Evolutionary conservation across 148 eudicot genomes (phyloP), one percentile per base, ranked within the genome.

Genomic region (Amaranthus palmeri): DNA sequence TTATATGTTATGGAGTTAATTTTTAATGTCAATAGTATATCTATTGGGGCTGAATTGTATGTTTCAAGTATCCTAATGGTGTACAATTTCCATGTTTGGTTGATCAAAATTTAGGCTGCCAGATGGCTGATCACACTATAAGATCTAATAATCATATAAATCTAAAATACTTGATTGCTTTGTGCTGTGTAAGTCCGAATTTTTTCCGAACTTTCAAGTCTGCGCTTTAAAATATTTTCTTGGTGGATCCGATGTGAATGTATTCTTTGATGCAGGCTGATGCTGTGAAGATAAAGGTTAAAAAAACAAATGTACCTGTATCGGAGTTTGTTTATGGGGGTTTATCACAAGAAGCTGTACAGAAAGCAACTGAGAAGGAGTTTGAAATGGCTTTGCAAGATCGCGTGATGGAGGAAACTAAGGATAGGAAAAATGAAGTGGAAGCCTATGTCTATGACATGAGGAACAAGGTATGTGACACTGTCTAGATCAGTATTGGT

Each of bases 301-400:
- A 90, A 83, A 90, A 87, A 72, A 82, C 77, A 1, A 80, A 64
- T 59, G 78, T 93, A 50, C 89, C 92, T 43, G 87, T 93, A 44
- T 72, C 87, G 9, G 98, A 88, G 82, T 9, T 83, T 51, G 89
- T 90, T 55, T 72, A 83, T 78, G 96, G 98, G 46, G 96, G 77
- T 55, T 59, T 93, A 71, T 76, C 80, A 13, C 82, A 79, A 74
- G 77, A 63, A 2, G 96, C 88, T 76, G 78, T 92, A 64, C 87
- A 90, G 47, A 90, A 90, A 69, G 96, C 96, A 14, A 88, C 85
- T 71, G 98, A 93, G 78, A 88, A 88, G 72, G 98, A 93, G 72
- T 88, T 83, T 85, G 98, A 93, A 84, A 88, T 93, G 96, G 98
- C 98, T 70, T 81, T 93, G 72, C 98, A 90, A 81, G 96, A 93